Evolutionary conservation across 805 yeast genomes (phyloP).

Genomic region (Alloascoidea africana): DNA sequence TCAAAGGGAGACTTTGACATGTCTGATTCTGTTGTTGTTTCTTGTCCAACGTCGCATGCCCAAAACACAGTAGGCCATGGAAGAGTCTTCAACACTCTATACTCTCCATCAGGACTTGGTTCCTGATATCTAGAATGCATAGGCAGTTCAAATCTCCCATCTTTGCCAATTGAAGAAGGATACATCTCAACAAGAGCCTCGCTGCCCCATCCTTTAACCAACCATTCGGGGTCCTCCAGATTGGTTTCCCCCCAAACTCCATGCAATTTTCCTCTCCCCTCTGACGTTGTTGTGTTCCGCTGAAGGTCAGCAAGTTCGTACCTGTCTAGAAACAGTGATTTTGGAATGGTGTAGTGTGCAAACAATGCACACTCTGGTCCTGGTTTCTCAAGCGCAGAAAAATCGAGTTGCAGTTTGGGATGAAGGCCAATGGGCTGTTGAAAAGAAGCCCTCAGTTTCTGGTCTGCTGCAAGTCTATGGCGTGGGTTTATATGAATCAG

Average conservation of each 20-base stretch:
- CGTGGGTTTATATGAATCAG: slow-evolving; percentile 7
- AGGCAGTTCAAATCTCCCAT: slow-evolving; percentile 20
- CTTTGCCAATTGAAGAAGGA: slow-evolving; percentile 9
- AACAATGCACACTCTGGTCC: slow-evolving; percentile 28
- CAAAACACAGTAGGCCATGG: slow-evolving; percentile 30
- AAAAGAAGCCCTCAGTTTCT: slow-evolving; percentile 7
- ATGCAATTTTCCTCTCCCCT: slow-evolving; percentile 17
- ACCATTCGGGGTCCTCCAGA: slow-evolving; percentile 40
- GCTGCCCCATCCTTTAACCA: slow-evolving; percentile 29
- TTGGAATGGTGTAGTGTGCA: slow-evolving; percentile 27
- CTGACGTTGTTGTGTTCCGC: slow-evolving; percentile 10
- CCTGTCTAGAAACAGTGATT: slow-evolving; percentile 33
- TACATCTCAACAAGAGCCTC: slow-evolving; percentile 24
- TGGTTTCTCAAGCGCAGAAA: slow-evolving; percentile 6
- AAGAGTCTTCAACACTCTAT: slow-evolving; percentile 12
- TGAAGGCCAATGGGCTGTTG: slow-evolving; percentile 13
- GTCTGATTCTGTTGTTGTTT: slow-evolving; percentile 12
- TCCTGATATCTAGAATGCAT: slow-evolving; percentile 36
- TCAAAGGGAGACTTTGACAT: slow-evolving; percentile 22
- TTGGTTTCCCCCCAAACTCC: slow-evolving; percentile 40
- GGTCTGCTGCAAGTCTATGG: slow-evolving; percentile 4
- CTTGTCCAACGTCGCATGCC: slow-evolving; percentile 39
- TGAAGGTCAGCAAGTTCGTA: slow-evolving; percentile 29
- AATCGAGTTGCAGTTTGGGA: slow-evolving; percentile 7
- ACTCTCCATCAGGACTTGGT: slow-evolving; percentile 17